These are phyloP conservation scores for Fragosphaeria purpurea DNA, from an alignment of 2,329 filamentous ascomycete species.

Conservation along the genomic window DNA sequence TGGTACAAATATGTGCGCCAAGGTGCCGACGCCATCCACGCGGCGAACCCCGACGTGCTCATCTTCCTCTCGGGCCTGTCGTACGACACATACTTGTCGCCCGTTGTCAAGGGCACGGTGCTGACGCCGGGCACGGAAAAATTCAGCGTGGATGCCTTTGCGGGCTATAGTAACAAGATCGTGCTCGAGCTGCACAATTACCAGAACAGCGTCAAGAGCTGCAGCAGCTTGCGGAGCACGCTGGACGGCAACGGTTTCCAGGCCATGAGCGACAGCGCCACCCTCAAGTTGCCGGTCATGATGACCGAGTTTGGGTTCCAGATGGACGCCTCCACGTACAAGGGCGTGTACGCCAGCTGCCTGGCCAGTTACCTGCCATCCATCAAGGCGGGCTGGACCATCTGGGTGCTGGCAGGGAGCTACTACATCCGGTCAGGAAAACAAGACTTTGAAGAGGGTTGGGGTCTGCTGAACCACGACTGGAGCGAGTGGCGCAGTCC, in stretches of 20 bases:
- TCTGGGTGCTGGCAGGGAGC: conserved; percentile 49
- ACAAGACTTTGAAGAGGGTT: conserved; percentile 47
- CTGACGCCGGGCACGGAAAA: conserved; percentile 34
- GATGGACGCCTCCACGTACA: conserved; percentile 36
- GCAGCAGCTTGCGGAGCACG: conserved; percentile 33
- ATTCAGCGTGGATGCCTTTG: conserved; percentile 37
- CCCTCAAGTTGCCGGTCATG: conserved; percentile 35
- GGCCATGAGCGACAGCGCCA: conserved; percentile 31
- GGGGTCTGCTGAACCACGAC: conserved; percentile 44
- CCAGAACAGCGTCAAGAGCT: conserved; percentile 38
- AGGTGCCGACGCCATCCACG: conserved; percentile 39
- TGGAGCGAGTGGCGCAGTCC: conserved; percentile 42
- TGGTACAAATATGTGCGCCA: conserved; percentile 43
- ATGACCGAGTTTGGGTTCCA: conserved; percentile 46
- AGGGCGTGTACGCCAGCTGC: conserved; percentile 41
- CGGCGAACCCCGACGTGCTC: conserved; percentile 39
- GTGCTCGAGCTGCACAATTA: conserved; percentile 55
- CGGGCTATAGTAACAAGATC: conserved; percentile 39
- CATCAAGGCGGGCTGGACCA: conserved; percentile 43
- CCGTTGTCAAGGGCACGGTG: conserved; percentile 37
- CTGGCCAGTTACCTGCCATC: conserved; percentile 37
- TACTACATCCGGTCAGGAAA: conserved; percentile 45
- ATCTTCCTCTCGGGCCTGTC: conserved; percentile 50
- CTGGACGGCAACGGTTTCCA: conserved; percentile 44
- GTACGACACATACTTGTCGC: conserved; percentile 45